These are phyloP conservation scores for Colletotrichum tabaci DNA, from an alignment of 2,329 filamentous ascomycete genomes.

Conservation along the genomic window DNA sequence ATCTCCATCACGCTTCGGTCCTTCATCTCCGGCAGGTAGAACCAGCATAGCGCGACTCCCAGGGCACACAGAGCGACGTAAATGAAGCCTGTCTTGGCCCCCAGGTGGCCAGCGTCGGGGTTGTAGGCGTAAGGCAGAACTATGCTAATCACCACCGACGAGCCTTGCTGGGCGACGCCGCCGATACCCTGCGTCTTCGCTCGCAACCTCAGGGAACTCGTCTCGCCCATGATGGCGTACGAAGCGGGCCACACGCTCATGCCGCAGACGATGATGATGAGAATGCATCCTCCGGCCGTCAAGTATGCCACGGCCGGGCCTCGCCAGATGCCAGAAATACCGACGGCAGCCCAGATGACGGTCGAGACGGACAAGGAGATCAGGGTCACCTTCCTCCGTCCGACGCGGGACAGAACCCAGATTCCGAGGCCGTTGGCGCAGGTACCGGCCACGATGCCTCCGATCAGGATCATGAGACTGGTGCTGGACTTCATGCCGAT, in stretches of 20 bases:
- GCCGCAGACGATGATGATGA: constrained; percentile 58
- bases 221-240: constrained; percentile 59
- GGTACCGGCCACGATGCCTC: constrained; percentile 60
- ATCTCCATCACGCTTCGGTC: constrained; percentile 60
- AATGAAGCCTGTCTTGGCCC: constrained; percentile 57
- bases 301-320: constrained; percentile 57
- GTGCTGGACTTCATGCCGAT: constrained; percentile 49
- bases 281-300: constrained; percentile 56
- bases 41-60: constrained; percentile 56
- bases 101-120: constrained; percentile 52
- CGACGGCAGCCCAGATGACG: constrained; percentile 60
- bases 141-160: constrained; percentile 56
- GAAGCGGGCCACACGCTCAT: constrained; percentile 59
- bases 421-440: constrained; percentile 59
- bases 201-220: constrained; percentile 59
- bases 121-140: constrained; percentile 66
- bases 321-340: constrained; percentile 60
- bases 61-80: constrained; percentile 54
- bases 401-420: constrained; percentile 58
- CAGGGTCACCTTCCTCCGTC: constrained; percentile 56
- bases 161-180: constrained; percentile 57
- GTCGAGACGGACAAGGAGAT: constrained; percentile 50
- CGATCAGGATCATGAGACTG: constrained; percentile 59
- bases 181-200: constrained; percentile 60
- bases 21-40: constrained; percentile 67